phyloP scores from a whole-genome alignment of 139 green algal genomes.

The Klebsormidium nitens region DNA sequence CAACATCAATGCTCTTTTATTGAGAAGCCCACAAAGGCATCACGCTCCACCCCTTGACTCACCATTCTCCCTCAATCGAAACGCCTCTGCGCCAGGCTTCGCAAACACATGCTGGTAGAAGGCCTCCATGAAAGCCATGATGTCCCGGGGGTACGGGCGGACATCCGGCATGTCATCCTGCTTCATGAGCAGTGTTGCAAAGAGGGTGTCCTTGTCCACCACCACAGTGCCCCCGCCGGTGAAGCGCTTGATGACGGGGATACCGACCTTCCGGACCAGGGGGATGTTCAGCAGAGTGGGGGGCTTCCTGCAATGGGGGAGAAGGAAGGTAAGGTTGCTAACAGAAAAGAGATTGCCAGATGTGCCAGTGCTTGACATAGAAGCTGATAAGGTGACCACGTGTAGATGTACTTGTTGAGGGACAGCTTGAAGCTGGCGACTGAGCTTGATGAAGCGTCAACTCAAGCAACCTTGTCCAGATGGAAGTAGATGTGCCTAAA shows the following conservation, averaged over 20 bases:
- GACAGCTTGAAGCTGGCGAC: too few species aligned
- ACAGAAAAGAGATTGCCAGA: neutral
- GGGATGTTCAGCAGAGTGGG: constrained; percentile 64
- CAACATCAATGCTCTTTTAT: too few species aligned
- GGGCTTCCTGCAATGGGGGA: constrained; percentile 61
- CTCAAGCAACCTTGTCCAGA: too few species aligned
- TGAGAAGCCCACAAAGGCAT: too few species aligned
- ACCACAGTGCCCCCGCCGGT: constrained; percentile 95
- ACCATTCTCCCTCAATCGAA: constrained; percentile 29
- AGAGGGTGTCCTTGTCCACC: constrained; percentile 78
- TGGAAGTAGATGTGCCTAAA: too few species aligned
- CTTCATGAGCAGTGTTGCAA: constrained; percentile 51
- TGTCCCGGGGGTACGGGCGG: constrained; percentile 64
- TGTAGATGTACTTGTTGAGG: too few species aligned
- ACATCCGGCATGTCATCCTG: constrained; percentile 49
- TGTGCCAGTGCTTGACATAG: too few species aligned
- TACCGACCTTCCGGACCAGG: constrained; percentile 35
- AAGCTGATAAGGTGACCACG: too few species aligned
- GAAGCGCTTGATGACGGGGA: constrained; percentile 80
- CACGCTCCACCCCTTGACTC: too few species aligned
- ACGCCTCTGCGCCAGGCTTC: constrained; percentile 6
- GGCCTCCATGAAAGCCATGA: constrained; percentile 86
- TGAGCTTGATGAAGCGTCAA: too few species aligned
- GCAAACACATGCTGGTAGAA: constrained; percentile 72
- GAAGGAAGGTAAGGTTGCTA: too few species aligned